A percentile compares a stretch with the other conserved stretches of the same genome.
Conservation (phyloP, 768 basidiomycete species). For the Leccinum subgranulosum region DNA sequence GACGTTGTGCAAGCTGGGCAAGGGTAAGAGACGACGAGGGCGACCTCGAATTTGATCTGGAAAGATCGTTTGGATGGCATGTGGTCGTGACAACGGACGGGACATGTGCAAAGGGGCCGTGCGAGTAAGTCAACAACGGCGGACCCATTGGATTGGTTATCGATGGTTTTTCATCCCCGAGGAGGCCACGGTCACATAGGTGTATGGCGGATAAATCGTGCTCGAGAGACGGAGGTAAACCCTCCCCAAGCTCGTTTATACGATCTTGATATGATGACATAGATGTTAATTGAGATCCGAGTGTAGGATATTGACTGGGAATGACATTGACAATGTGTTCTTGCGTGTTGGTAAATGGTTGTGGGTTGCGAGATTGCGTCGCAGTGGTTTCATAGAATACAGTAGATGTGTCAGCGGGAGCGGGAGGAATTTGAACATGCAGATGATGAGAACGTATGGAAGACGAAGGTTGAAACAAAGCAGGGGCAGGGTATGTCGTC, state of each 20-base stretch:
- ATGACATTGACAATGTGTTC: slow-evolving; percentile 23
- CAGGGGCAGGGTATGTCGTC: slow-evolving; percentile 42
- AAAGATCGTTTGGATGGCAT: slow-evolving; percentile 22
- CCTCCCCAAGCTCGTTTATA: slow-evolving; percentile 11
- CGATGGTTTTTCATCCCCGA: slow-evolving; percentile 5
- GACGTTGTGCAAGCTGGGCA: slow-evolving; percentile 24
- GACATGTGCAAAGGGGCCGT: slow-evolving; percentile 38
- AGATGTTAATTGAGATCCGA: slow-evolving; percentile 34
- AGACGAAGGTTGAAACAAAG: slow-evolving; percentile 46
- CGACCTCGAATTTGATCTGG: slow-evolving; percentile 12
- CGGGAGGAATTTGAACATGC: slow-evolving; percentile 30
- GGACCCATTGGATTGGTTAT: slow-evolving; percentile 4
- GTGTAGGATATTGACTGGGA: slow-evolving; percentile 27
- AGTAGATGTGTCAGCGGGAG: slow-evolving; percentile 45
- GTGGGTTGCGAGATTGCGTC: slow-evolving; percentile 30
- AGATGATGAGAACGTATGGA: slow-evolving; percentile 31
- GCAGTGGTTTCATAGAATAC: slow-evolving; percentile 65
- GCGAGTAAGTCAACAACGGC: slow-evolving; percentile 17
- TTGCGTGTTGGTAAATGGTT: slow-evolving; percentile 14
- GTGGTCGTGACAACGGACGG: slow-evolving; percentile 49
- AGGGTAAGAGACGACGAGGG: slow-evolving; percentile 13
- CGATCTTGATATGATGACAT: slow-evolving; percentile 31
- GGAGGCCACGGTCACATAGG: slow-evolving; percentile 14
- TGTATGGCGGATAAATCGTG: slow-evolving; percentile 20
- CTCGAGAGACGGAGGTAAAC: slow-evolving; percentile 18